Percentiles rank a stretch among this genome's conserved stretches.
Conservation (phyloP, 139 green algal species). For the Edaphochlamys debaryana region DNA sequence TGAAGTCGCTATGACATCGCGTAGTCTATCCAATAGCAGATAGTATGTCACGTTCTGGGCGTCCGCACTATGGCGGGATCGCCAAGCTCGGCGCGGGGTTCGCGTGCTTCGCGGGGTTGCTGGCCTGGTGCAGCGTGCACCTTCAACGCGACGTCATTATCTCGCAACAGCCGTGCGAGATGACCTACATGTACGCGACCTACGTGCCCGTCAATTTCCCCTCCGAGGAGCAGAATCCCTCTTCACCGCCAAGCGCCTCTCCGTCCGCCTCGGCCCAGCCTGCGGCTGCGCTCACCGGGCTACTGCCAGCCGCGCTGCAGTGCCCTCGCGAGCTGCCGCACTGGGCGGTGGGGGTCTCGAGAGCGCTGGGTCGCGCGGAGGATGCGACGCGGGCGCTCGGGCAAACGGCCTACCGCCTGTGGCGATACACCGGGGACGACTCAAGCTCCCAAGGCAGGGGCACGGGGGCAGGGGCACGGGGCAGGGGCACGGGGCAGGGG, state of each 20-base stretch:
- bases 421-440: constrained; percentile 13
- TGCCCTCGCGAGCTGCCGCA: not conserved
- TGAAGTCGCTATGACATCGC: no score
- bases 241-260: no score
- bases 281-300: no score
- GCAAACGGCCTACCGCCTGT: not conserved
- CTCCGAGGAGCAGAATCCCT: not conserved
- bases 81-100: not conserved
- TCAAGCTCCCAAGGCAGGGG: no score
- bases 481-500: no score
- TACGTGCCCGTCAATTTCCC: constrained; percentile 7
- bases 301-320: no score
- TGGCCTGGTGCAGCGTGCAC: not conserved
- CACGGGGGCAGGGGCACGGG: no score
- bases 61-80: no score
- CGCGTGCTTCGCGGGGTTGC: not conserved
- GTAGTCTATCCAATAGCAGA: no score
- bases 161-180: constrained; percentile 44
- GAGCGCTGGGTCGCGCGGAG: not conserved
- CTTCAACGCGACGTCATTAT: not conserved
- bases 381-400: not conserved
- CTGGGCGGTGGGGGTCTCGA: constrained; percentile 3
- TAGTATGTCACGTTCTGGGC: no score
- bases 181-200: constrained; percentile 48
- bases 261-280: no score